phyloP scores from a whole-genome alignment of 1,139 yeast species.

The Spencermartinsiella ligniputridi region DNA sequence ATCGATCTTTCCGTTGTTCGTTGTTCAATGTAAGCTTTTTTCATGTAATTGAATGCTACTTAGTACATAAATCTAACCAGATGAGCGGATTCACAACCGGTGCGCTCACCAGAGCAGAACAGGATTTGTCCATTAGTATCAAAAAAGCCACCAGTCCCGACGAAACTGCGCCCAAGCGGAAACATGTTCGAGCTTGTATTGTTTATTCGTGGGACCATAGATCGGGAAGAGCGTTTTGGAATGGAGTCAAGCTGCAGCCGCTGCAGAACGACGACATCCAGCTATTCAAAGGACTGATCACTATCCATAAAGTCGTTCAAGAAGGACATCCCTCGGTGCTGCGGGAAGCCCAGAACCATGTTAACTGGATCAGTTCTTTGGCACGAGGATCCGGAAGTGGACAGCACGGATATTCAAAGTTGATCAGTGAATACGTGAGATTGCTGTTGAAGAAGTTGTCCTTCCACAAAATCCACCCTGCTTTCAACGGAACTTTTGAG shows the following conservation, averaged over 20 bases:
- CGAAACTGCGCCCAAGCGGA: constrained; percentile 91
- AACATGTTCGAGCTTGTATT: constrained; percentile 87
- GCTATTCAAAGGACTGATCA: constrained; percentile 80
- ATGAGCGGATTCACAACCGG: constrained; percentile 15
- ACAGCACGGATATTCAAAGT: constrained; percentile 60
- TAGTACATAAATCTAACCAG: background rate
- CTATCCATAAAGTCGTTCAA: constrained; percentile 88
- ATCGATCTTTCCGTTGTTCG: no score
- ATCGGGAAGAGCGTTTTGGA: constrained; percentile 83
- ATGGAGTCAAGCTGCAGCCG: constrained; percentile 74
- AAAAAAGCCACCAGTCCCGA: constrained; percentile 84
- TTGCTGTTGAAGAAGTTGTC: constrained; percentile 68
- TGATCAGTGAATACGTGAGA: constrained; percentile 72
- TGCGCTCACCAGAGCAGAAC: constrained; percentile 32
- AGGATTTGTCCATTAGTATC: constrained; percentile 52
- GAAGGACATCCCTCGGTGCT: constrained; percentile 91
- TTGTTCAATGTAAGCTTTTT: no score
- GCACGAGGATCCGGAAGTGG: constrained; percentile 26
- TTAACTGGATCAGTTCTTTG: constrained; percentile 51
- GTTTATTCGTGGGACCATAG: constrained; percentile 97
- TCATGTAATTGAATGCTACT: no score
- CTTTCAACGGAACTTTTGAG: constrained; percentile 92
- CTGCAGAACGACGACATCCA: constrained; percentile 78
- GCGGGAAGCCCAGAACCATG: constrained; percentile 74
- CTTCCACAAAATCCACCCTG: constrained; percentile 81